Conservation (phyloP, 306 rosid species). For the Argentina anserina region DNA sequence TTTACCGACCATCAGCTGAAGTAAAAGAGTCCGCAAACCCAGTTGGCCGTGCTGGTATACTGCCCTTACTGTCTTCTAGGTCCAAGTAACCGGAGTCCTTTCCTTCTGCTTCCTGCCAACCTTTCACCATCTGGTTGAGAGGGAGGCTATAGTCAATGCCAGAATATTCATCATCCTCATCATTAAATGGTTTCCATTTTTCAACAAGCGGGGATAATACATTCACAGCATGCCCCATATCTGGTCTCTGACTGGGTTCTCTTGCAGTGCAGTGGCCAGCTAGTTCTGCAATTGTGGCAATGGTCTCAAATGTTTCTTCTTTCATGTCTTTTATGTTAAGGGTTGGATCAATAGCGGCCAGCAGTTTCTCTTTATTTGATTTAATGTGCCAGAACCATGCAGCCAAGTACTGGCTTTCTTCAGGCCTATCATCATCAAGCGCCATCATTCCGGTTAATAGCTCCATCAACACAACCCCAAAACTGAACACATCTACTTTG, state of each 20-base stretch:
- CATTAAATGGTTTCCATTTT: conserved; percentile 87
- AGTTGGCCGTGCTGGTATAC: conserved; percentile 91
- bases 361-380: conserved; percentile 73
- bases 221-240: conserved; percentile 92
- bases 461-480: conserved; percentile 98
- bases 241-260: conserved; percentile 88
- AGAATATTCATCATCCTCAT: conserved; percentile 70
- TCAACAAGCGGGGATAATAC: conserved; percentile 85
- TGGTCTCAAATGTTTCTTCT: conserved; percentile 76
- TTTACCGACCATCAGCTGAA: conserved; percentile 89
- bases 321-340: conserved; percentile 59
- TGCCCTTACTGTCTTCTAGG: conserved; percentile 83
- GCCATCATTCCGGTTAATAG: conserved; percentile 90
- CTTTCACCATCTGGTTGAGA: conserved; percentile 96
- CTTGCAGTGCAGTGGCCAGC: conserved; percentile 99
- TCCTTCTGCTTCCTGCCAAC: conserved; percentile 96
- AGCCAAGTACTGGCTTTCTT: conserved; percentile 86
- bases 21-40: conserved; percentile 97
- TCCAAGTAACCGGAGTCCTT: conserved; percentile 62
- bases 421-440: conserved; percentile 80
- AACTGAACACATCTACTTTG: conserved; percentile 95
- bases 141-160: conserved; percentile 92
- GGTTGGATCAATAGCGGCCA: conserved; percentile 69
- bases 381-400: conserved; percentile 98
- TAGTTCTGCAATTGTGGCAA: conserved; percentile 60